Conservation (phyloP, 495 filamentous ascomycete genomes). For the Xylaria telfairii region DNA sequence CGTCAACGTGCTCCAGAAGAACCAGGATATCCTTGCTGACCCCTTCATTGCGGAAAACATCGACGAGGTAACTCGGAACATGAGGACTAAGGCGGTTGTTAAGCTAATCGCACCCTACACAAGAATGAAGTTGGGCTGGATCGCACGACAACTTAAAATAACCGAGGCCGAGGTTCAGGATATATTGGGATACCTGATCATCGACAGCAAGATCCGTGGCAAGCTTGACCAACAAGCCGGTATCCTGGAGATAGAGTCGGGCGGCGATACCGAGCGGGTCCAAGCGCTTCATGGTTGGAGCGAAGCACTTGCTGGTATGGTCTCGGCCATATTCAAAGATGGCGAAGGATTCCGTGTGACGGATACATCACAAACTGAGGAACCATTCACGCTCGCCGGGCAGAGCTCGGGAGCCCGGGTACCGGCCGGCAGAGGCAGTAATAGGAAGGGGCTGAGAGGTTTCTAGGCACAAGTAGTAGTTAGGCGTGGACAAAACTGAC, state of each 20-base stretch:
- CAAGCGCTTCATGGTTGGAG: conserved; percentile 77
- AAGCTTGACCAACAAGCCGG: conserved; percentile 89
- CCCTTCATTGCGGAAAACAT: conserved; percentile 99
- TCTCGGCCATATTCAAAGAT: conserved; percentile 69
- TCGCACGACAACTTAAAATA: conserved; percentile 85
- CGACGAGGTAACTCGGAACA: conserved; percentile 97
- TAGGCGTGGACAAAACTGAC: background rate
- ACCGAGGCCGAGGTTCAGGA: conserved; percentile 85
- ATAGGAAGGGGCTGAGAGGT: background rate
- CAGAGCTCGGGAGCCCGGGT: background rate
- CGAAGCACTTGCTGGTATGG: conserved; percentile 69
- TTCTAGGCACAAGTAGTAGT: background rate
- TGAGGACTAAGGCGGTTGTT: conserved; percentile 93
- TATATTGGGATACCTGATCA: conserved; percentile 89
- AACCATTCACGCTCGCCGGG: background rate
- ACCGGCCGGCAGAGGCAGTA: background rate
- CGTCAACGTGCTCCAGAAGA: conserved; percentile 83
- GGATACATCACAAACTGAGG: conserved; percentile 23
- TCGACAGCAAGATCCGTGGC: conserved; percentile 83
- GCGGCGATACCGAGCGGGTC: conserved; percentile 75
- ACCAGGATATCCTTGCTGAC: conserved; percentile 87
- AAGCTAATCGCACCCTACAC: conserved; percentile 96
- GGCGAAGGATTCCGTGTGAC: conserved; percentile 67
- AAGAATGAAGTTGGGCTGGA: conserved; percentile 83
- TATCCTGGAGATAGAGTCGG: conserved; percentile 78